Evolutionary conservation across 73 alveolate species (phyloP).

Genomic region (Tetrahymena elliotti): DNA sequence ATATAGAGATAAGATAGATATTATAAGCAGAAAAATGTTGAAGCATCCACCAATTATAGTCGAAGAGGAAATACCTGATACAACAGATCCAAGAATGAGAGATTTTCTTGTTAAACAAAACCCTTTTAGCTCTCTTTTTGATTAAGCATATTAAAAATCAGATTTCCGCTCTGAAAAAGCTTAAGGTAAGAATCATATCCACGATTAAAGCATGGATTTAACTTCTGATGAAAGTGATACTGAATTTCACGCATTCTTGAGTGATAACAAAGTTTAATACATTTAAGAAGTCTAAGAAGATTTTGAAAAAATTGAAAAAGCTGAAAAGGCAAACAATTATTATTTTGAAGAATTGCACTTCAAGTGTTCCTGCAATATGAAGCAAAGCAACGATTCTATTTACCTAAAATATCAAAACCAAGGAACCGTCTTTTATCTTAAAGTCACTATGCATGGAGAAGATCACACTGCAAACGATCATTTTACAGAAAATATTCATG

Average conservation of each 20-base stretch:
- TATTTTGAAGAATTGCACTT: neutral
- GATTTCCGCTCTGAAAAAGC: neutral
- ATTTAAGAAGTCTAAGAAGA: neutral
- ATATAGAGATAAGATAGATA: neutral
- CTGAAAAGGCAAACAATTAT: neutral
- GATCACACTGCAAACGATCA: neutral
- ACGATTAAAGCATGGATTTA: neutral
- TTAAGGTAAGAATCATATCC: neutral
- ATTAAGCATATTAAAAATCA: neutral
- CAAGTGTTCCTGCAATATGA: neutral
- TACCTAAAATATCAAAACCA: neutral
- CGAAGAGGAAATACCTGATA: neutral
- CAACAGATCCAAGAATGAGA: neutral
- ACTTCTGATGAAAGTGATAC: neutral
- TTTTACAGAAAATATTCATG: neutral
- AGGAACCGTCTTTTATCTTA: neutral
- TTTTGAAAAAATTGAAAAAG: neutral
- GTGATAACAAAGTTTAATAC: neutral
- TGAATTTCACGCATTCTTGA: neutral
- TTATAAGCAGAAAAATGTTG: neutral
- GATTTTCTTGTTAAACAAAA: neutral
- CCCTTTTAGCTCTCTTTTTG: neutral
- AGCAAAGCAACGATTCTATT: neutral
- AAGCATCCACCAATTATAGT: neutral
- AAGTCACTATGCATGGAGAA: neutral